A percentile compares a stretch with the other conserved stretches of the same genome.
These are phyloP conservation scores for Xylaria sp. DNA, from an alignment of 2,329 filamentous ascomycete genomes.

Conservation along the genomic window DNA sequence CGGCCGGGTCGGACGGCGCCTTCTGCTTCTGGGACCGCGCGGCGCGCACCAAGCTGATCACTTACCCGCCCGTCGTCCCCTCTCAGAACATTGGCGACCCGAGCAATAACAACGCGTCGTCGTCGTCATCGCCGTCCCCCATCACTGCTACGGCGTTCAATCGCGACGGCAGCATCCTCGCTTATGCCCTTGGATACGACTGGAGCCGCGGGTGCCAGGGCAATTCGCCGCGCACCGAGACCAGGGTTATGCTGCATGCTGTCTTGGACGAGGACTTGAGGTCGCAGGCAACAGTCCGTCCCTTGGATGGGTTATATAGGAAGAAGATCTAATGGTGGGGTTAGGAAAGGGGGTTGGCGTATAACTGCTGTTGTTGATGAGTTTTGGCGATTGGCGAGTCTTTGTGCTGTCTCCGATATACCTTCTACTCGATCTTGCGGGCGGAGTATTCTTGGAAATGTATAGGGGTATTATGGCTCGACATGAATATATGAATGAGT, in stretches of 20 bases:
- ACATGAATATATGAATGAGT: not conserved
- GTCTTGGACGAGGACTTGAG: slow-evolving; percentile 40
- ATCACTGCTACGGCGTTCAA: slow-evolving; percentile 73
- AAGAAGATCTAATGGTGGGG: not conserved
- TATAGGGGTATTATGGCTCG: not conserved
- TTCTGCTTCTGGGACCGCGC: slow-evolving; percentile 67
- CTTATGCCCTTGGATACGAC: slow-evolving; percentile 75
- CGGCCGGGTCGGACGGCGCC: slow-evolving; percentile 51
- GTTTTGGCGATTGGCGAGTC: not conserved
- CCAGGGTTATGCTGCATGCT: slow-evolving; percentile 45
- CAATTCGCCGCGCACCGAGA: slow-evolving; percentile 42
- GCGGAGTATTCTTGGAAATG: no score
- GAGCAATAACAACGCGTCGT: no score
- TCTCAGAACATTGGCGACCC: not conserved
- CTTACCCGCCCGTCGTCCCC: slow-evolving; percentile 2
- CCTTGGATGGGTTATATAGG: no score
- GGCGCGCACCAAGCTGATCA: slow-evolving; percentile 55
- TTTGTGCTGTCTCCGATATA: not conserved
- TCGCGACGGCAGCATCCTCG: slow-evolving; percentile 65
- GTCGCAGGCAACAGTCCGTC: not conserved
- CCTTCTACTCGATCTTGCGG: not conserved
- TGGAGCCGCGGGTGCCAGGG: slow-evolving; percentile 72
- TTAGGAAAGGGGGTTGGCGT: not conserved
- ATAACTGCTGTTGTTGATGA: not conserved
- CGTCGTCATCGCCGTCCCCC: slow-evolving; percentile 54